phyloP scores from a whole-genome alignment of 805 yeast genomes.

The Candida golubevii region DNA sequence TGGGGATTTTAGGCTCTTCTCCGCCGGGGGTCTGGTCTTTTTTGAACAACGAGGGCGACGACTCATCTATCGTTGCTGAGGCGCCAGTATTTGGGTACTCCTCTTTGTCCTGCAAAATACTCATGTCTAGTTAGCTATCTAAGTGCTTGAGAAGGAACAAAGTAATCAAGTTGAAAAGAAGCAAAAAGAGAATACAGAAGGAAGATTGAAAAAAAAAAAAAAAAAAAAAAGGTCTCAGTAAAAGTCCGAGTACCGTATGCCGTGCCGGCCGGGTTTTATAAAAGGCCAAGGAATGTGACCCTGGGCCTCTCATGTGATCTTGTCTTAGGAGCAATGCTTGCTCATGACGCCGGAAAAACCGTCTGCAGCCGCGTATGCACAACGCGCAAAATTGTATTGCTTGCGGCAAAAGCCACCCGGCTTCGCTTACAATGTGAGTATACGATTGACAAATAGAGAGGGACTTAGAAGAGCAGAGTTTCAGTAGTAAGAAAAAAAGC shows the following conservation, averaged over 20 bases:
- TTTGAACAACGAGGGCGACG: constrained; percentile 2
- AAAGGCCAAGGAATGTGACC: neutral
- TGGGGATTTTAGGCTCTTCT: constrained; percentile 5
- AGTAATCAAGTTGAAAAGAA: too few relatives aligned
- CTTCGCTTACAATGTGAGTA: too few relatives aligned
- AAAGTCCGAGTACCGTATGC: too few relatives aligned
- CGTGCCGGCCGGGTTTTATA: constrained; percentile 1
- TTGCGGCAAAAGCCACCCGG: too few relatives aligned
- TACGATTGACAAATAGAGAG: too few relatives aligned
- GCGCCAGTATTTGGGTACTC: constrained; percentile 4
- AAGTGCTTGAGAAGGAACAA: neutral
- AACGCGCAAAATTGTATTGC: too few relatives aligned
- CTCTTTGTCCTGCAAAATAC: constrained; percentile 2
- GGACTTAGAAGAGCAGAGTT: too few relatives aligned
- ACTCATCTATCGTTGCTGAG: constrained; percentile 7
- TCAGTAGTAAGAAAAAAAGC: too few relatives aligned
- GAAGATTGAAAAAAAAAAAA: too few relatives aligned
- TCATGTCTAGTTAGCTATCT: neutral
- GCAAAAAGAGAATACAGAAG: too few relatives aligned
- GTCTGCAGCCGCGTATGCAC: neutral
- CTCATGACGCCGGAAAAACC: constrained; percentile 3
- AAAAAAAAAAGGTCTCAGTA: too few relatives aligned
- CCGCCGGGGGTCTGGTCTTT: constrained; percentile 3
- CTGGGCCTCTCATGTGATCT: neutral
- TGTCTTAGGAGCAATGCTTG: constrained; percentile 2